phyloP scores from a whole-genome alignment of 768 basidiomycete genomes.

The Agrocybe pediades region DNA sequence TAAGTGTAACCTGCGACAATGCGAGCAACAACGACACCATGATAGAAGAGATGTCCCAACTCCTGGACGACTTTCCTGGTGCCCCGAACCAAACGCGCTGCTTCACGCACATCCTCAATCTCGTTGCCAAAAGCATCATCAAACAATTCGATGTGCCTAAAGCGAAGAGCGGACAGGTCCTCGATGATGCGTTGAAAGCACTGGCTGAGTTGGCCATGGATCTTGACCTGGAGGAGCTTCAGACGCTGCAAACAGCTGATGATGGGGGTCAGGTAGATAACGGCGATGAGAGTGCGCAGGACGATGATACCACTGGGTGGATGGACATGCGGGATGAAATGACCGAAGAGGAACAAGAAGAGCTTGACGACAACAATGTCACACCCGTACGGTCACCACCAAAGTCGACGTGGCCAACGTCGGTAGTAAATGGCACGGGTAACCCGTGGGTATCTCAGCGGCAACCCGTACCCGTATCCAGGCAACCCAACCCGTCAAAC shows the following conservation, averaged over 20 bases:
- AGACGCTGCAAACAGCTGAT: background rate
- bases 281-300: slow-evolving; percentile 3
- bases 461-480: too few species aligned
- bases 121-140: slow-evolving; percentile 33
- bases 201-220: slow-evolving; percentile 5
- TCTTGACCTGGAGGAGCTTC: slow-evolving; percentile 2
- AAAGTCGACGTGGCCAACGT: too few species aligned
- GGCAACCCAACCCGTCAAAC: too few species aligned
- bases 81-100: slow-evolving; percentile 25
- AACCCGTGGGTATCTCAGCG: too few species aligned
- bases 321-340: slow-evolving; percentile 19
- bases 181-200: slow-evolving; percentile 2
- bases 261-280: background rate
- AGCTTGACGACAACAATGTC: slow-evolving; percentile 18
- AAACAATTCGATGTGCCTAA: slow-evolving; percentile 27
- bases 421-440: too few species aligned
- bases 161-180: background rate
- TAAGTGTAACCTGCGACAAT: slow-evolving; percentile 31
- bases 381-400: too few species aligned
- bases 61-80: slow-evolving; percentile 24
- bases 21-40: slow-evolving; percentile 36
- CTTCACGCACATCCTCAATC: slow-evolving; percentile 38
- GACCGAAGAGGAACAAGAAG: slow-evolving; percentile 11
- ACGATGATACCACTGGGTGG: slow-evolving; percentile 21
- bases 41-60: slow-evolving; percentile 24